A percentile compares a stretch with the other conserved stretches of the same genome.
phyloP scores from a whole-genome alignment of 495 filamentous ascomycete species.

The Thermochaetoides thermophila region DNA sequence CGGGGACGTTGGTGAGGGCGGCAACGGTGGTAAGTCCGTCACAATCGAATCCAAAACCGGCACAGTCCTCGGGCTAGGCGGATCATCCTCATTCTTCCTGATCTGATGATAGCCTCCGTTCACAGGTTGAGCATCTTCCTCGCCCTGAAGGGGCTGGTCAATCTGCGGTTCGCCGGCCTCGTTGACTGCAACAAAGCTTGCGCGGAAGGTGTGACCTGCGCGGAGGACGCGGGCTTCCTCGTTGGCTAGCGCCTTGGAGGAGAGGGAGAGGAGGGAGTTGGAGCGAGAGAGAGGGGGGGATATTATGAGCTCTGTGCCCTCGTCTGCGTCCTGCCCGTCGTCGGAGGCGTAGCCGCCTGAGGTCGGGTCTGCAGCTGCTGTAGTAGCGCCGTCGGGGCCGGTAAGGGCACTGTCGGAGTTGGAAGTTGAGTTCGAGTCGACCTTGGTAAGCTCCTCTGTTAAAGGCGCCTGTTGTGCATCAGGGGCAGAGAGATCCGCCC shows the following conservation, averaged over 20 bases:
- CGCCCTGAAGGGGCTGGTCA: no score
- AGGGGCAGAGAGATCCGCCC: no score
- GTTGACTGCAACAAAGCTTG: constrained; percentile 24
- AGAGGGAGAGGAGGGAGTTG: constrained; percentile 65
- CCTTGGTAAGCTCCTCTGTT: no score
- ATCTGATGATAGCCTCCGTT: no score
- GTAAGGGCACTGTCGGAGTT: neutral
- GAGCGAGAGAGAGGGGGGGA: constrained; percentile 44
- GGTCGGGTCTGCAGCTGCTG: neutral
- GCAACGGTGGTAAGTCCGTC: no score
- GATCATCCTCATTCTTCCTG: neutral
- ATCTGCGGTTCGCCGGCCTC: neutral
- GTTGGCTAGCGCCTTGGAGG: constrained; percentile 60
- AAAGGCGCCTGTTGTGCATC: no score
- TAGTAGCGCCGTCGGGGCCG: neutral
- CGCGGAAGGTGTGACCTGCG: constrained; percentile 65
- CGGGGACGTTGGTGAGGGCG: neutral
- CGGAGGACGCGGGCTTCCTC: constrained; percentile 87
- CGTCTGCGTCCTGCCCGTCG: constrained; percentile 26
- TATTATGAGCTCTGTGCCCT: constrained; percentile 12
- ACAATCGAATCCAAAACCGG: no score
- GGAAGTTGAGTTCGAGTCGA: constrained; percentile 4
- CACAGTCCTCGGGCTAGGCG: neutral
- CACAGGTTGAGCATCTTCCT: no score
- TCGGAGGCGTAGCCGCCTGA: constrained; percentile 26